Evolutionary conservation across 2,329 filamentous ascomycete genomes (phyloP), one percentile per base, ranked within the genome.

Genomic region (Bipolaris cookei): DNA sequence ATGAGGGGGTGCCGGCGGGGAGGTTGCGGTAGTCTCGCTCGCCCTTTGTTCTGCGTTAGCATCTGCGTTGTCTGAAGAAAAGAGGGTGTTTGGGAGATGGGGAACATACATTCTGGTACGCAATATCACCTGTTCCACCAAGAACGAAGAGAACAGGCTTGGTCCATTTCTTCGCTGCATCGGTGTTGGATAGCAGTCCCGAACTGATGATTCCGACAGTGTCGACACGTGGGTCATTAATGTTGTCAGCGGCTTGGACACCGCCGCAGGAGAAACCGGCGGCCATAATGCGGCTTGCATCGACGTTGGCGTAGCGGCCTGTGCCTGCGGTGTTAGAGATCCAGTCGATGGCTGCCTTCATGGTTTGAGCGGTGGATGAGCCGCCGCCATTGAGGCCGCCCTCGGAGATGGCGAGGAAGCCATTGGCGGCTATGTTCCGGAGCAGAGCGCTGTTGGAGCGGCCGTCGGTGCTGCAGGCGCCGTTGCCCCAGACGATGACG

Each of bases 401-500:
- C 8, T 50, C 53, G 5, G 67, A 46, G 20, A 70, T 68, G 21
- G 51, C 65, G 0, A 70, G 32, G 47, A 62, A 62, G 10, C 67
- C 67, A 42, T 68, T 59, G 13, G 42, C 37, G 7, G 51, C 51
- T 2, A 54, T 47, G 18, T 54, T 11, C 14, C 59, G 50, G 13
- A 70, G 58, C 28, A 70, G 51, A 11, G 60, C 49, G 4, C 25
- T 42, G 41, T 62, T 56, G 5, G 48, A 45, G 10, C 53, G 57
- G 6, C 59, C 68, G 13, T 69, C 59, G 23, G 59, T 54, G 23
- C 51, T 54, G 57, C 66, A 69, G 35, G 54, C 67, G 18, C 68
- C 67, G 51, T 70, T 69, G 25, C 65, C 66, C 68, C 68, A 70
- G 23, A 65, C 51, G 4, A 70, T 38, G 1, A 69, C 65, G 18